These are phyloP conservation scores for Ceratobasidium sp. DNA, from an alignment of 1,284 basidiomycete species.

Conservation along the genomic window DNA sequence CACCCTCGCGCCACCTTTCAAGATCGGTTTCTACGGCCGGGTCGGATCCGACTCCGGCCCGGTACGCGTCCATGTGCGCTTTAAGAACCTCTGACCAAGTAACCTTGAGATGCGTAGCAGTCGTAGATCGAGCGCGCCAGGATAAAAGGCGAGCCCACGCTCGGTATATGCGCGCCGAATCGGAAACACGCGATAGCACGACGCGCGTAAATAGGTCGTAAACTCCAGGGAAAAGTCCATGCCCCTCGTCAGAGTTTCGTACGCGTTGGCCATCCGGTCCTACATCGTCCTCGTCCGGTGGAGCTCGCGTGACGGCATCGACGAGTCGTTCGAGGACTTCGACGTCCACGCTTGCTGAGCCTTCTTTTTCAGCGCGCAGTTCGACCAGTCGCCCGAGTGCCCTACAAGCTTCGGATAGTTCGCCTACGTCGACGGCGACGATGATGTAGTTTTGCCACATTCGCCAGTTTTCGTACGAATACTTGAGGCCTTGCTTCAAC, in stretches of 20 bases:
- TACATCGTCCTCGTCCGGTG: conserved; percentile 54
- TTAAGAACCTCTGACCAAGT: conserved; percentile 81
- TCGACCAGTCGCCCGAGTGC: conserved; percentile 87
- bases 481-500: conserved; percentile 87
- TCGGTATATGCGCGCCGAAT: conserved; percentile 79
- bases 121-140: conserved; percentile 55
- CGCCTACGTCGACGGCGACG: conserved; percentile 91
- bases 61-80: conserved; percentile 85
- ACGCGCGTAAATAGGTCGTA: conserved; percentile 59
- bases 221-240: conserved; percentile 72
- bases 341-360: conserved; percentile 67
- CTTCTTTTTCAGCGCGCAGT: conserved; percentile 73
- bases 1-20: conserved; percentile 74
- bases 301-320: conserved; percentile 78
- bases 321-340: conserved; percentile 69
- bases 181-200: conserved; percentile 59
- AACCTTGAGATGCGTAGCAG: conserved; percentile 54
- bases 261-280: conserved; percentile 47
- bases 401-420: conserved; percentile 86
- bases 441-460: conserved; percentile 99
- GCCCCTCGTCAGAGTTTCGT: conserved; percentile 68
- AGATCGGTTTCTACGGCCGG: conserved; percentile 71
- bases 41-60: conserved; percentile 73
- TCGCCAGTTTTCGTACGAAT: conserved; percentile 91
- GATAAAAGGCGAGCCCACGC: conserved; percentile 82